Percentiles rank a stretch among this genome's conserved stretches.
phyloP scores from a whole-genome alignment of 176 grass and related monocot genomes.

The Oryza coarctata region DNA sequence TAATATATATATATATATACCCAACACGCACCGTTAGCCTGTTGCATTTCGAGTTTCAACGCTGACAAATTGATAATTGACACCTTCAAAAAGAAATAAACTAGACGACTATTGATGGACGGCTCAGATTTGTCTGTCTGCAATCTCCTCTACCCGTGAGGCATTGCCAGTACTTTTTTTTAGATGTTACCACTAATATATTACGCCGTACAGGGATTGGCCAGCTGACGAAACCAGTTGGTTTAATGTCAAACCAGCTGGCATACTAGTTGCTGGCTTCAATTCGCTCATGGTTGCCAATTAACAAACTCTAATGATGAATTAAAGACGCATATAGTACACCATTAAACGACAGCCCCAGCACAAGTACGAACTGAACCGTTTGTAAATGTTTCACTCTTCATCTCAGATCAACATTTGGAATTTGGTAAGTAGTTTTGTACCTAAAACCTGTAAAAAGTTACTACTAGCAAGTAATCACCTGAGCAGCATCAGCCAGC shows the following conservation, averaged over 20 bases:
- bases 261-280: constrained; percentile 35
- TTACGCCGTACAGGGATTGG: neutral
- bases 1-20: neutral
- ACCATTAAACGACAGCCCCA: neutral
- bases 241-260: constrained; percentile 54
- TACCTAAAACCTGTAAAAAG: neutral
- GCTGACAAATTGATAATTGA: neutral
- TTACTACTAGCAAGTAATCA: neutral
- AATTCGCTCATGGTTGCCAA: constrained; percentile 2
- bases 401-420: neutral
- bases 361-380: neutral
- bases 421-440: neutral
- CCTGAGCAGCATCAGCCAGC: neutral
- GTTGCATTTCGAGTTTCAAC: neutral
- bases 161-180: neutral
- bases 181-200: too few relatives aligned
- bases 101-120: neutral
- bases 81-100: neutral
- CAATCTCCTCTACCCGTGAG: neutral
- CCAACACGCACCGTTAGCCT: neutral
- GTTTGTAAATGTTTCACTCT: neutral
- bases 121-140: neutral
- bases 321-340: constrained; percentile 35
- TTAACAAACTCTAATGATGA: constrained; percentile 17
- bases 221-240: constrained; percentile 27